Evolutionary conservation across 2,329 filamentous ascomycete species (phyloP).

Genomic region (Diaporthe vexans): DNA sequence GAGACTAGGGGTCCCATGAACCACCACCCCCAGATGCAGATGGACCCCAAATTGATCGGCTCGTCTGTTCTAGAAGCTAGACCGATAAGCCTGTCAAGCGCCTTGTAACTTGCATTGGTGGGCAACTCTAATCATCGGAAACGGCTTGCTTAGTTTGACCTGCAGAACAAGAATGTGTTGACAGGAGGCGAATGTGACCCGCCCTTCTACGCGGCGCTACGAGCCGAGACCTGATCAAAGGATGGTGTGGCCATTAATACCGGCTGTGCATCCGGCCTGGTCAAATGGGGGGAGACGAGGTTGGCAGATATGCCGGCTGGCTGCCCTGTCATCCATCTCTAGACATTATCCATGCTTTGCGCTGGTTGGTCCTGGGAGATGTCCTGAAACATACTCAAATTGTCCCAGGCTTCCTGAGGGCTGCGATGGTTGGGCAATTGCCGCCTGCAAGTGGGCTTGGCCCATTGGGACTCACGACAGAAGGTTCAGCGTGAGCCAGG

Average conservation of each 20-base stretch:
- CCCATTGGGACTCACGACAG: not conserved
- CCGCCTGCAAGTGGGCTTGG: not conserved
- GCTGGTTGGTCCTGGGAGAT: not conserved
- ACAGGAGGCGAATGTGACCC: constrained; percentile 18
- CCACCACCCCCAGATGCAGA: not conserved
- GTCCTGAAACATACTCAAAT: not conserved
- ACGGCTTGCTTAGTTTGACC: constrained; percentile 19
- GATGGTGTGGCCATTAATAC: not conserved
- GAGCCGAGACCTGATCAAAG: not conserved
- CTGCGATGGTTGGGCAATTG: not conserved
- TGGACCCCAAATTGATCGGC: constrained; percentile 16
- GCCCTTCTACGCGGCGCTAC: not conserved
- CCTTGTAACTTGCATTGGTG: constrained; percentile 28
- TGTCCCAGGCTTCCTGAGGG: not conserved
- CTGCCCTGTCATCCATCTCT: not conserved
- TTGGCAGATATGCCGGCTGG: not conserved
- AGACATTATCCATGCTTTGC: not conserved
- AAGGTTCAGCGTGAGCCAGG: not conserved
- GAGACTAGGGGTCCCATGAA: not conserved
- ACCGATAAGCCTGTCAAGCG: constrained; percentile 1
- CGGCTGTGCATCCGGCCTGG: not conserved
- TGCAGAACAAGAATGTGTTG: constrained; percentile 12
- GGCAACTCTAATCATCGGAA: constrained; percentile 1
- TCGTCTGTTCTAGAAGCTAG: constrained; percentile 28
- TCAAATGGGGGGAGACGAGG: not conserved